Evolutionary conservation across 1,284 basidiomycete species (phyloP), one percentile per base, ranked within the genome.

Genomic region (Erythrobasidium hasegawianum): DNA sequence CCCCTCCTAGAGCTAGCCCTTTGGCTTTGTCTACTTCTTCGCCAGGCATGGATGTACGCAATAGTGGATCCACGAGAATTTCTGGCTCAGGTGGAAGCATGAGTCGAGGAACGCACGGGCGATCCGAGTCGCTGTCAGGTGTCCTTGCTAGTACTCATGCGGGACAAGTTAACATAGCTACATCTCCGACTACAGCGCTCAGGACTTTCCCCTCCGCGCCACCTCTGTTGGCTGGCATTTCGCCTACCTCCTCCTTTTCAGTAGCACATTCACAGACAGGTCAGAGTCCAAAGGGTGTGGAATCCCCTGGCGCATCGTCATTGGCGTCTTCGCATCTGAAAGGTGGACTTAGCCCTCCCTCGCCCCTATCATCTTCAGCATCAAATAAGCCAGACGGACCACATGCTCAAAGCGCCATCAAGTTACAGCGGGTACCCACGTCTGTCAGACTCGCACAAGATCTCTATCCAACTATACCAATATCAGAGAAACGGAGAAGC

Each of bases 391-490:
- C 33, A 11, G 33, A 33, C 11, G 33, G 33, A 11, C 11, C 33
- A 33, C 33, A 4, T 4, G 33, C 33, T 33, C 33, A 47, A 18
- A 59, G 66, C 14, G 78, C 79, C 4, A 81, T 83, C 27, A 78
- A 80, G 0, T 70, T 83, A n/a, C 81, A 81, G 68, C 75, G 80
- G 1, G 81, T 83, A 1, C 81, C 81, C 0, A 81, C 81, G 0
- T 78, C 79, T 7, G 81, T 83, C 2, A 75, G 81, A n/a, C 68
- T 81, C 41, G 81, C 82, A 0, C 78, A 79, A 13, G 81, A 82
- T 40, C 69, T 82, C 1, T 65, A 69, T 56, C 52, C 64, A n/a
- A 33, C 33, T 33, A 39, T 59, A 7, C 59, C 68, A 26, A 56
- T 64, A 22, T 45, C 55, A 8, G 62, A 58, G 18, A 65, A 58